These are phyloP conservation scores for Dichotomocladium elegans DNA, from an alignment of 371 early-diverging fungal species.

Conservation along the genomic window DNA sequence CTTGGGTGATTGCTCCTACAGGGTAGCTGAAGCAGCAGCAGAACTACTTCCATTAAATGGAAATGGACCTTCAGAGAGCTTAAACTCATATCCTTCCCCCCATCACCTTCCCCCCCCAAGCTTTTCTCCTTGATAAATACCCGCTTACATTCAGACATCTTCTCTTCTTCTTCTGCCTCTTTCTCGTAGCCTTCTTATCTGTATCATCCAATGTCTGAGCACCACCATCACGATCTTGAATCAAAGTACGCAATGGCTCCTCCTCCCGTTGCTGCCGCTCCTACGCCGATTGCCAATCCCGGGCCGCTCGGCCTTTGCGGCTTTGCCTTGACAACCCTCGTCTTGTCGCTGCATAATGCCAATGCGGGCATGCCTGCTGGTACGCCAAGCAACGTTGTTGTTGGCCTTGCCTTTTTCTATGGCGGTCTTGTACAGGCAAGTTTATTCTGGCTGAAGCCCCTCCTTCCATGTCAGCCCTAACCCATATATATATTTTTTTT, in stretches of 20 bases:
- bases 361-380: slow-evolving; percentile 59
- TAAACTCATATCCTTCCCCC: no score
- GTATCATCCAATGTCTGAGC: not conserved
- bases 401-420: slow-evolving; percentile 74
- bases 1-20: no score
- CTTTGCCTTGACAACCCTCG: slow-evolving; percentile 77
- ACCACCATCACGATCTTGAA: not conserved
- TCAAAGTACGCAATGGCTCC: not conserved
- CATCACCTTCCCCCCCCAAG: no score
- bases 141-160: no score
- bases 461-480: no score
- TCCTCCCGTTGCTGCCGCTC: slow-evolving; percentile 8
- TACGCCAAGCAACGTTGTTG: slow-evolving; percentile 53
- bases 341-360: slow-evolving; percentile 63
- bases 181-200: not conserved
- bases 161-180: not conserved
- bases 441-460: no score
- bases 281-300: slow-evolving; percentile 57
- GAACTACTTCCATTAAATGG: no score
- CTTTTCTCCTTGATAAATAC: no score
- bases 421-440: slow-evolving; percentile 74
- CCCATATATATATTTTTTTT: slow-evolving; percentile 1
- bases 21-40: no score
- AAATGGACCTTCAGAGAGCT: no score
- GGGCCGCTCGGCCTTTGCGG: slow-evolving; percentile 72